Evolutionary conservation across 1,139 yeast genomes (phyloP).

Genomic region (Protomyces pachydermus): DNA sequence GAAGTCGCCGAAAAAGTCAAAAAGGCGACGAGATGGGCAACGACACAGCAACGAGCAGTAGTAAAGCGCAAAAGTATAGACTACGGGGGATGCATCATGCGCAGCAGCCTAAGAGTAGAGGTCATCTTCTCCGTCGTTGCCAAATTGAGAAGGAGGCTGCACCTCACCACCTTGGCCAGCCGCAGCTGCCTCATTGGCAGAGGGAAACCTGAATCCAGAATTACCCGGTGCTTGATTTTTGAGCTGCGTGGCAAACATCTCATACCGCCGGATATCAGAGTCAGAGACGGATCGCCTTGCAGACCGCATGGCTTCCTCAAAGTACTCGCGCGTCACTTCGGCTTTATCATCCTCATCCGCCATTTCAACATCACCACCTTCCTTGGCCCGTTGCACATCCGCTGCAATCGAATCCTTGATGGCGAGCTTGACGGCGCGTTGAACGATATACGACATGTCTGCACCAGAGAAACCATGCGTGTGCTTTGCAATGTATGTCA

Average conservation of each 20-base stretch:
- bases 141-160: slow-evolving; percentile 52
- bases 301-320: slow-evolving; percentile 99
- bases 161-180: slow-evolving; percentile 34
- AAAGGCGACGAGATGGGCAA: no score
- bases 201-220: slow-evolving; percentile 43
- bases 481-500: slow-evolving; percentile 81
- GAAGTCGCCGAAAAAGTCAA: background rate
- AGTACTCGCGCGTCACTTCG: slow-evolving; percentile 82
- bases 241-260: slow-evolving; percentile 95
- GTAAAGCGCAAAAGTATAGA: no score
- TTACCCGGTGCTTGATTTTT: slow-evolving; percentile 83
- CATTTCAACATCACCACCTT: slow-evolving; percentile 52
- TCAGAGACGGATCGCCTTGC: slow-evolving; percentile 97
- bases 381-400: slow-evolving; percentile 43
- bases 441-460: slow-evolving; percentile 92
- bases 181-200: slow-evolving; percentile 38
- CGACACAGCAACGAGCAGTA: no score
- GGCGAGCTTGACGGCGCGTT: slow-evolving; percentile 97
- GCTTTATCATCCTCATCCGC: slow-evolving; percentile 90
- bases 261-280: slow-evolving; percentile 96
- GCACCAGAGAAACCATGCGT: slow-evolving; percentile 99
- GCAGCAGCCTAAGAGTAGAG: slow-evolving; percentile 49
- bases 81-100: no score
- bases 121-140: slow-evolving; percentile 89
- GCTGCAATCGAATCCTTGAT: slow-evolving; percentile 97